A percentile compares a stretch with the other conserved stretches of the same genome.
Conservation (phyloP, 2,329 filamentous ascomycete species). For the Aspergillus ruber region DNA sequence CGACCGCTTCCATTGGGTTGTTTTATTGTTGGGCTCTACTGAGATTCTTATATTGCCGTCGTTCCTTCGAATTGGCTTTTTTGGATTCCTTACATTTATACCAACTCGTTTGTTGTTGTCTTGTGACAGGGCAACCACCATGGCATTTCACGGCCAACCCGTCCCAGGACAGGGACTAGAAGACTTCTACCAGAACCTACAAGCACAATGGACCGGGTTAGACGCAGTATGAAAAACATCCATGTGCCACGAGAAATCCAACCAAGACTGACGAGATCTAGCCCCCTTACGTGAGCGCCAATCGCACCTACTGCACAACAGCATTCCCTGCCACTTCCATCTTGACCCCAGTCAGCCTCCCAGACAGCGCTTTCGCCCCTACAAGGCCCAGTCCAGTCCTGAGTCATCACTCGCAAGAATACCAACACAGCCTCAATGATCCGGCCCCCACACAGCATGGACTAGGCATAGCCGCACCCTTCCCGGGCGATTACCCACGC, state of each 20-base stretch:
- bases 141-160: conserved; percentile 21
- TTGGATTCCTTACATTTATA: background rate
- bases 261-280: conserved; percentile 9
- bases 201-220: conserved; percentile 21
- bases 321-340: conserved; percentile 22
- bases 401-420: conserved; percentile 33
- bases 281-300: conserved; percentile 20
- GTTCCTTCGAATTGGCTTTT: background rate
- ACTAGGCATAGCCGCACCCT: conserved; percentile 32
- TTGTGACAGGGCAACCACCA: conserved; percentile 14
- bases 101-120: background rate
- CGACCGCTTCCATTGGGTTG: background rate
- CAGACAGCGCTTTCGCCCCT: conserved; percentile 27
- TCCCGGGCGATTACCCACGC: conserved; percentile 24
- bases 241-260: background rate
- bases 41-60: conserved; percentile 20
- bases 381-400: conserved; percentile 28
- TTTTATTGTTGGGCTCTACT: conserved; percentile 9
- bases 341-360: conserved; percentile 35
- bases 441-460: conserved; percentile 25
- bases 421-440: conserved; percentile 27
- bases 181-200: conserved; percentile 22
- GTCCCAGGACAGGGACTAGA: conserved; percentile 21
- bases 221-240: conserved; percentile 24
- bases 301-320: conserved; percentile 28